Percentiles rank a stretch among this genome's conserved stretches.
phyloP scores from a whole-genome alignment of 2,329 filamentous ascomycete species.

The Chaetoscypha palmicola region DNA sequence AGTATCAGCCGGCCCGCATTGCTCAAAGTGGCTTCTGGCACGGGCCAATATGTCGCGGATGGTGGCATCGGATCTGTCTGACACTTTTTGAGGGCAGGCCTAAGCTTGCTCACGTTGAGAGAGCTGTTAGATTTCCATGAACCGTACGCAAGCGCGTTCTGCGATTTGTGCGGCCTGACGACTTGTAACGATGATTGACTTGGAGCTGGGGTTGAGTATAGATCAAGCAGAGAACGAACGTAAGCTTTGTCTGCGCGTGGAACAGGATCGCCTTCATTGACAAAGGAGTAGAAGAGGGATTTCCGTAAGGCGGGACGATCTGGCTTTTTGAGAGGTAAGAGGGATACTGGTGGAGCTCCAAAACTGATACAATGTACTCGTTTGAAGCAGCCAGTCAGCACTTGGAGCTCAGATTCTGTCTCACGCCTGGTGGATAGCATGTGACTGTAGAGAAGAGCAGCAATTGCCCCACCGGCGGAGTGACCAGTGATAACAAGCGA shows the following conservation, averaged over 20 bases:
- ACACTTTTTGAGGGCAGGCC: constrained; percentile 17
- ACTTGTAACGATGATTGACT: constrained; percentile 5
- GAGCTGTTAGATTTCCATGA: constrained; percentile 20
- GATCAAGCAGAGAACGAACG: constrained; percentile 61
- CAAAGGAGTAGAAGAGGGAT: constrained; percentile 69
- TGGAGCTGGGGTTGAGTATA: constrained; percentile 53
- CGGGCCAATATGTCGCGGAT: constrained; percentile 48
- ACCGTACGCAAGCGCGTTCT: neutral
- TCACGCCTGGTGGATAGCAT: constrained; percentile 57
- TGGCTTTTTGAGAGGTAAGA: constrained; percentile 61
- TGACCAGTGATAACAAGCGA: constrained; percentile 80
- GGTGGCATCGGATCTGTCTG: constrained; percentile 18
- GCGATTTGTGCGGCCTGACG: neutral
- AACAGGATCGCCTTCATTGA: constrained; percentile 84
- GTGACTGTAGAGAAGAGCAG: constrained; percentile 71
- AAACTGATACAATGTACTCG: constrained; percentile 80
- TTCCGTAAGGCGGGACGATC: constrained; percentile 44
- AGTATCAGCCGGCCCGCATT: constrained; percentile 65
- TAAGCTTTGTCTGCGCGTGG: constrained; percentile 70
- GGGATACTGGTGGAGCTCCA: constrained; percentile 70
- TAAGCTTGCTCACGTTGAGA: constrained; percentile 17
- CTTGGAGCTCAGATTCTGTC: constrained; percentile 60
- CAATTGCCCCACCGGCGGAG: constrained; percentile 78
- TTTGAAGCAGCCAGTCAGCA: constrained; percentile 64
- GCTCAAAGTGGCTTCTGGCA: constrained; percentile 60